A percentile compares a stretch with the other conserved stretches of the same genome.
Conservation (phyloP, 2,329 filamentous ascomycete genomes). For the Pezicula radicicola region DNA sequence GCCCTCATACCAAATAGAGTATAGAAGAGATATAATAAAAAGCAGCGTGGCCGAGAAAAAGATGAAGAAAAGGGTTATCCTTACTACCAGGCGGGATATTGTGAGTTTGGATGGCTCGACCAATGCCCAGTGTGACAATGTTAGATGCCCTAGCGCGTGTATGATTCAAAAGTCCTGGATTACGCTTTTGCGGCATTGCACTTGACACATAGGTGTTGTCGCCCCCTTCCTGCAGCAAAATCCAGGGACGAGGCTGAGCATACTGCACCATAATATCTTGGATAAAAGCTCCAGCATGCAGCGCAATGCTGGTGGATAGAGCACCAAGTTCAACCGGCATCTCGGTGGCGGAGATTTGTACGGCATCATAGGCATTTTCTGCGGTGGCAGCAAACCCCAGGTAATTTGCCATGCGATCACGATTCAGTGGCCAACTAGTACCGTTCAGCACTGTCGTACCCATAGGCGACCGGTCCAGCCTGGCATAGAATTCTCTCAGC, state of each 20-base stretch:
- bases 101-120: neutral
- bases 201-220: slow-evolving; percentile 1
- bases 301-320: neutral
- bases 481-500: neutral
- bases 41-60: no score
- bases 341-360: slow-evolving; percentile 1
- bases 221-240: neutral
- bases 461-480: slow-evolving; percentile 1
- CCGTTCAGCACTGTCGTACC: slow-evolving; percentile 2
- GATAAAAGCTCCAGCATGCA: neutral
- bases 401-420: slow-evolving; percentile 1
- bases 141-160: neutral
- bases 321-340: slow-evolving; percentile 1
- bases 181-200: slow-evolving; percentile 5
- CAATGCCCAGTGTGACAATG: neutral
- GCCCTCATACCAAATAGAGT: no score
- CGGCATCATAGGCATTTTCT: slow-evolving; percentile 5
- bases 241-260: slow-evolving; percentile 2
- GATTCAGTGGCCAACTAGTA: slow-evolving; percentile 1
- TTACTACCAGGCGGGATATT: slow-evolving; percentile 1
- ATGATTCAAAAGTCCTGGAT: slow-evolving; percentile 3
- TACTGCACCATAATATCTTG: slow-evolving; percentile 2
- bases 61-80: no score
- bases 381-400: slow-evolving; percentile 2
- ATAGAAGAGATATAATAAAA: no score